Conservation (phyloP, 208 protist species). For the Histomonas meleagridis region DNA sequence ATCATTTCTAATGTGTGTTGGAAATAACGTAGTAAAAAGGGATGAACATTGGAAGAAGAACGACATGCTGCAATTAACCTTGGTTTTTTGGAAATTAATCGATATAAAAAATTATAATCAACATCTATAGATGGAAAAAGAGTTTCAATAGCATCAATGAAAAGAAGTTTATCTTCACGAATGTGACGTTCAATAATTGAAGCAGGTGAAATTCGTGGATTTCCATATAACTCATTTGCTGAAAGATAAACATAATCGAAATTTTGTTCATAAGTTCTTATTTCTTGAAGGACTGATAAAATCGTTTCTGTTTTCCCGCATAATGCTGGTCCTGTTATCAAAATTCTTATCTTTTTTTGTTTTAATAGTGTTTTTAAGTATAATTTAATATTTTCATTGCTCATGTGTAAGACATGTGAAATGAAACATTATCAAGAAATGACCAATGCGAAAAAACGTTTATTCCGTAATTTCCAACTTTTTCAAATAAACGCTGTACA, state of each 20-base stretch:
- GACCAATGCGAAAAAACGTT: too few species aligned
- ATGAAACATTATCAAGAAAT: too few species aligned
- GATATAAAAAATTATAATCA: neutral
- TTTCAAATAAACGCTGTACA: too few species aligned
- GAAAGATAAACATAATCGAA: neutral
- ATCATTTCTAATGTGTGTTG: neutral
- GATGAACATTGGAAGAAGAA: neutral
- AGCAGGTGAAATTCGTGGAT: neutral
- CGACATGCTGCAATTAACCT: conserved; percentile 5
- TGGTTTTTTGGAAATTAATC: conserved; percentile 29
- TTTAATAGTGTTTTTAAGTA: neutral
- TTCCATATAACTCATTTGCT: neutral
- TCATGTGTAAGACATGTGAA: too few species aligned
- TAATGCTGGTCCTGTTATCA: neutral
- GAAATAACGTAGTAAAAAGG: neutral
- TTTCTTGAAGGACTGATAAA: neutral
- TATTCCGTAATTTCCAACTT: too few species aligned
- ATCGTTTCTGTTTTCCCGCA: neutral
- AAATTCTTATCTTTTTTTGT: neutral
- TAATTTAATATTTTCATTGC: neutral
- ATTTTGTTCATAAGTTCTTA: too few species aligned
- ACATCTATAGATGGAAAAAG: neutral
- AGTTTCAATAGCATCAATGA: conserved; percentile 3
- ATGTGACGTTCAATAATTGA: neutral
- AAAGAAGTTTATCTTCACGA: neutral